Evolutionary conservation across 225 moss, liverwort and hornwort genomes (phyloP), one percentile per base, ranked within the genome.

Genomic region (Polytrichum commune): DNA sequence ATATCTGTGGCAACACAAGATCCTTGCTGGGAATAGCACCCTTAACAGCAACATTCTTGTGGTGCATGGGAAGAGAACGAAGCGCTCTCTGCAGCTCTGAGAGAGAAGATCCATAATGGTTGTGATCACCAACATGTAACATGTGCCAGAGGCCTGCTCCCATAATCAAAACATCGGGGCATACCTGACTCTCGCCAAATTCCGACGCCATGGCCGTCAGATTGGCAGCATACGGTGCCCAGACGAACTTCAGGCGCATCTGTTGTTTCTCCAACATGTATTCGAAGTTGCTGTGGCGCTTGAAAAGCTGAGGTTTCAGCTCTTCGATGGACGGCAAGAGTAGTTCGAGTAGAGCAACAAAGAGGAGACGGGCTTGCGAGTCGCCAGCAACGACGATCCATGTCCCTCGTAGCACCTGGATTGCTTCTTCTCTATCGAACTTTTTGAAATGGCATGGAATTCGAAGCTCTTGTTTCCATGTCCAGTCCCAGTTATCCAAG

Each of bases 321-420:
- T 84, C 66, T 23, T 87, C 90, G 20, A 78, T 81, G n/a, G 86
- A 78, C 54, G 90, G 83, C 63, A 93, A 71, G 18, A 87, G 78
- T 16, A 93, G 76, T 75, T 98, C 93, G 35, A 98, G 81, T 23
- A 98, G 74, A 2, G 95, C 85, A 35, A 91, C 66, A 53, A 88
- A 90, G 27, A 98, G 73, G 46, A 90, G 85, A 4, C 98, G 95
- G n/a, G 92, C 82, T 74, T 98, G 95, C 22, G 98, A 98, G 68
- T 98, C 98, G 61, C 98, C 98, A 8, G 98, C 95, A 0, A 95
- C 73, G 8, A 93, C 92, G 32, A 98, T 90, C 98, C 98, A 89
- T 22, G 92, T 87, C 18, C 93, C 95, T 65, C 80, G 84, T 19
- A 98, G 81, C 74, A 98, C 76, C 69, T 95, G 84, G 26, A 83